Base-by-base conservation (phyloP, 768 basidiomycete genomes). In the Boletus coccyginus region DNA sequence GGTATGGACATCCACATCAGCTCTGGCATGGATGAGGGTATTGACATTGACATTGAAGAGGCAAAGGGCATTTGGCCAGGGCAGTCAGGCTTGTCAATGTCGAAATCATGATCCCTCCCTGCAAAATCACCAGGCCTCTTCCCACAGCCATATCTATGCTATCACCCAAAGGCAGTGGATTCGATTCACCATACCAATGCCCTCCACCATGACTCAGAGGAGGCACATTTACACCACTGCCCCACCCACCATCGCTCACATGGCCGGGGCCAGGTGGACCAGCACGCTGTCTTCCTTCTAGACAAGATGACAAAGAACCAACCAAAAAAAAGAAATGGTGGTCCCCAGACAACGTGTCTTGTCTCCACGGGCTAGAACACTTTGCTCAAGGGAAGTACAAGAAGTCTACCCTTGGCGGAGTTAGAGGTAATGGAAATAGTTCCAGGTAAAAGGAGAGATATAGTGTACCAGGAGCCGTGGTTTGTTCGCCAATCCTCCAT, bases 141-240 rank as follows among this genome's bases (percentile, higher is more conserved):
- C 3, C 80, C 73, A 5, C 78, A 72, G 35, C 81, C 75, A 35
- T 81, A 73, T 31, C n/a, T n/a, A n/a, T n/a, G n/a, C 73, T 72
- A 29, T 75, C 75, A 35, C 73, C 65, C 3, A 71, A 69, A 8
- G 74, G 73, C 7, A 76, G 75, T 1, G 75, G 75, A 62, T 84
- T 80, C 1, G 88, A 87, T 16, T 79, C 85, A 0, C 88, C 90
- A 42, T 89, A 78, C 87, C 88, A 90, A 69, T 89, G 87, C 1
- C 88, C 87, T 40, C 84, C 83, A 44, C 85, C 82, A 11, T 81
- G 73, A 41, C 78, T 76, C n/a, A 66, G 63, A n/a, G 61, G 70
- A 7, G 71, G 70, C 17, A 66, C 57, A 33, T 74, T 58, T 12
- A 71, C 75, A 42, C 76, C 68, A 44, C 75, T 75, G 27, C 72